Base-by-base conservation (phyloP, 257 asterid genomes). In the Agastache rugosa region DNA sequence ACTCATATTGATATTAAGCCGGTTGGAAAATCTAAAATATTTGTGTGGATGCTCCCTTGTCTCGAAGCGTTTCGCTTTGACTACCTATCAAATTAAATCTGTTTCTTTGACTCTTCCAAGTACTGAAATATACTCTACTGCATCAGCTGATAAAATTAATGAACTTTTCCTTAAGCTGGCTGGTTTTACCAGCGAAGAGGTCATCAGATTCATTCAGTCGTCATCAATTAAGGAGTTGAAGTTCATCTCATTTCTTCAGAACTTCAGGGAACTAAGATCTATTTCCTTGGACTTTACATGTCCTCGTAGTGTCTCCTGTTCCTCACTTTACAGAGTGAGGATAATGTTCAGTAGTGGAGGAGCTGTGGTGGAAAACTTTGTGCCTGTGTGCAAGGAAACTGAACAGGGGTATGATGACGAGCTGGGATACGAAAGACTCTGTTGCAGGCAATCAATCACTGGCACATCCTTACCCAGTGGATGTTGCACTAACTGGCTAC, bases 1-100 rank as follows among this genome's bases (percentile, higher is more conserved):
- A n/a, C 65, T 78, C 64, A 8, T 77, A 2, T 59, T 25, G 31
- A 78, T 81, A 54, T 66, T 78, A 35, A 70, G 63, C 29, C 71
- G 63, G 75, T 47, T 81, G 51, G 73, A 39, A 11, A 41, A 81
- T 23, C 75, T 81, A 23, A 75, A 77, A 22, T 42, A 37, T 70
- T 12, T 81, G 47, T 77, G 62, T 54, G 35, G 11, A 66, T 81
- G 80, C 63, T 63, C 76, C 19, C 68, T 78, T 3, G 83, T 81
- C 35, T 81, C 80, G 63, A 74, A 75, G 65, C 78, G 58, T 19
- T 78, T 78, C 8, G 72, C 65, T 37, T 64, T 50, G 3, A 23
- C 61, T 17, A 51, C 66, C 41, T 34, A 55, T 44, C 48, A 14
- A 19, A 51, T 75, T 20, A 73, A 51, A 62, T 31, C 25, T 7